A percentile compares a stretch with the other conserved stretches of the same genome.
Evolutionary conservation across 1,139 yeast species (phyloP).

Genomic region (Sugiyamaella grinbergsii): DNA sequence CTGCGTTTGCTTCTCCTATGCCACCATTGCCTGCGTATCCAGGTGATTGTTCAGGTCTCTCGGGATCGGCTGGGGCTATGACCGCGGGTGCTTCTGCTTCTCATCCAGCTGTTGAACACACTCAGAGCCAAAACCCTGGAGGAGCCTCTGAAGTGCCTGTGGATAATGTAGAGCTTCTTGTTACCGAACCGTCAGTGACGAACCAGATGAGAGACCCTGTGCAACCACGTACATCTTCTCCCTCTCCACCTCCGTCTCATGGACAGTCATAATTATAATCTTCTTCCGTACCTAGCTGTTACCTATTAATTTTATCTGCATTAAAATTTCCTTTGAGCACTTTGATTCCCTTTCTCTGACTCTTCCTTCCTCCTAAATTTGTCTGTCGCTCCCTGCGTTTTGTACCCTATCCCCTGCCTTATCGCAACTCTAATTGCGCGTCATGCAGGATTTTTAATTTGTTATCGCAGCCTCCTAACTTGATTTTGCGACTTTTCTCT

Average conservation of each 20-base stretch:
- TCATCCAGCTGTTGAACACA: too few relatives aligned
- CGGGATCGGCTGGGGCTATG: neutral
- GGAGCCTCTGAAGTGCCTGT: slow-evolving; percentile 11
- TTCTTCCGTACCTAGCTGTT: neutral
- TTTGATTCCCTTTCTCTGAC: neutral
- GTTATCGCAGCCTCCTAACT: too few relatives aligned
- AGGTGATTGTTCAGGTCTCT: neutral
- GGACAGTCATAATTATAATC: neutral
- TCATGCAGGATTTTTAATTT: too few relatives aligned
- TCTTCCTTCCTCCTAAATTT: too few relatives aligned
- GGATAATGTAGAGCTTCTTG: neutral
- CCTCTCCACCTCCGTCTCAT: neutral
- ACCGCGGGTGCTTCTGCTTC: neutral
- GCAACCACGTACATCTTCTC: neutral
- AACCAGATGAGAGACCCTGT: too few relatives aligned
- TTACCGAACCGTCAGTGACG: neutral
- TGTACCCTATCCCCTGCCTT: neutral
- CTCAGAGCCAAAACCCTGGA: too few relatives aligned
- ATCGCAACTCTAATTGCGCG: neutral
- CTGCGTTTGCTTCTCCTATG: neutral
- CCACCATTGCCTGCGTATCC: slow-evolving; percentile 2
- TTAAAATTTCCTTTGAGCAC: neutral
- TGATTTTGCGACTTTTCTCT: too few relatives aligned
- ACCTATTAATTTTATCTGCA: too few relatives aligned
- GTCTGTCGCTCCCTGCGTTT: too few relatives aligned